Conservation (phyloP, 1,284 basidiomycete genomes). For the Fomes fomentarius region DNA sequence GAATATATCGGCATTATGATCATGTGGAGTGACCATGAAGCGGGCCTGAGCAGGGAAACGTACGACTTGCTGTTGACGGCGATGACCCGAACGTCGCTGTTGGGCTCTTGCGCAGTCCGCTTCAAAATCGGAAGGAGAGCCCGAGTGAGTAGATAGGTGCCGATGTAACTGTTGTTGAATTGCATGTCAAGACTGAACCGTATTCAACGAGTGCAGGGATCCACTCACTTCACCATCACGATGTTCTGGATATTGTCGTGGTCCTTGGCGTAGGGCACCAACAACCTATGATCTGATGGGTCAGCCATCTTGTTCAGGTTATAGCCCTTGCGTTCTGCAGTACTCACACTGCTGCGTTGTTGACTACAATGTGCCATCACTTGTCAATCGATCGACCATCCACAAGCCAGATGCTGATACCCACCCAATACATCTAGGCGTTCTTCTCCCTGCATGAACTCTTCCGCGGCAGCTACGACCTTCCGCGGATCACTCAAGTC, state of each 20-base stretch:
- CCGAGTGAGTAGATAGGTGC: slow-evolving; percentile 49
- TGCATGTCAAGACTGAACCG: background rate
- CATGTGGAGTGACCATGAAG: background rate
- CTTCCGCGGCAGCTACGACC: slow-evolving; percentile 48
- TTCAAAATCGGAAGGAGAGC: slow-evolving; percentile 51
- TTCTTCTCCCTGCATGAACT: slow-evolving; percentile 48
- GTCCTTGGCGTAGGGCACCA: slow-evolving; percentile 32
- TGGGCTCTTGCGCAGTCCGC: slow-evolving; percentile 44
- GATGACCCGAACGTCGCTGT: slow-evolving; percentile 54
- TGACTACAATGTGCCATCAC: slow-evolving; percentile 38
- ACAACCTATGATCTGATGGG: slow-evolving; percentile 17
- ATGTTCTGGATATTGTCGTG: slow-evolving; percentile 42
- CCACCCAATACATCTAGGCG: slow-evolving; percentile 58
- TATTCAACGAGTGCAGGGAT: background rate
- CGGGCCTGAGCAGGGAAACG: background rate
- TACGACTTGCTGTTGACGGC: slow-evolving; percentile 37
- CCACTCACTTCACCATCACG: slow-evolving; percentile 46
- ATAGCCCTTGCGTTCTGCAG: too few species aligned
- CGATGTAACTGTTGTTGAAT: slow-evolving; percentile 43
- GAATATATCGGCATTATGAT: slow-evolving; percentile 23
- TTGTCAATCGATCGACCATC: background rate
- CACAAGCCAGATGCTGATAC: background rate
- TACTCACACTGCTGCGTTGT: slow-evolving; percentile 54
- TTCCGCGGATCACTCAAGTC: slow-evolving; percentile 48
- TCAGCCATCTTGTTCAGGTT: background rate